These are phyloP conservation scores for Nannochloropsis oceanica DNA, from an alignment of 108 stramenopile species.

Conservation along the genomic window DNA sequence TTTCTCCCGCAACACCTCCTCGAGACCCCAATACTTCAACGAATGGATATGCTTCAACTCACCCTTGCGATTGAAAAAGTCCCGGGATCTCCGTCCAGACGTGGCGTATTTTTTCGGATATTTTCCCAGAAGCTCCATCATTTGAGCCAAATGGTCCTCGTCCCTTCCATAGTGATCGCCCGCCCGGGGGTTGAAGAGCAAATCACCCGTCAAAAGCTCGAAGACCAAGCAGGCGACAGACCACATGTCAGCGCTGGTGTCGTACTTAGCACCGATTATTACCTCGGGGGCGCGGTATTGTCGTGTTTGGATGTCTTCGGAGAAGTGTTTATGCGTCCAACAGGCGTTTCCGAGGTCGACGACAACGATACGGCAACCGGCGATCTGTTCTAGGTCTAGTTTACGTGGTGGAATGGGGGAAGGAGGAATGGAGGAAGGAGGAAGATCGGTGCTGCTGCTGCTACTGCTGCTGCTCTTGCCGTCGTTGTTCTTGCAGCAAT, in stretches of 20 bases:
- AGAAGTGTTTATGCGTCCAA: slow-evolving; percentile 92
- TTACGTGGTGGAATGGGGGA: not conserved
- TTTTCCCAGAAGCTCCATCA: slow-evolving; percentile 86
- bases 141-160: slow-evolving; percentile 96
- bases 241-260: slow-evolving; percentile 96
- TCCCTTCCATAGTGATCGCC: slow-evolving; percentile 55
- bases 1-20: slow-evolving; percentile 47
- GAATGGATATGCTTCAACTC: slow-evolving; percentile 90
- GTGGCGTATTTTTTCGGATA: slow-evolving; percentile 63
- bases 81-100: slow-evolving; percentile 67
- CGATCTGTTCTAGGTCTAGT: not conserved
- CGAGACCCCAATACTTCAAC: slow-evolving; percentile 90
- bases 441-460: not conserved
- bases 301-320: slow-evolving; percentile 93
- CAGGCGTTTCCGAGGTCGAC: slow-evolving; percentile 98
- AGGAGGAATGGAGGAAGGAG: not conserved
- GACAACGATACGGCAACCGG: slow-evolving; percentile 30
- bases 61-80: slow-evolving; percentile 88
- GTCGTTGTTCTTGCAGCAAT: too few relatives aligned
- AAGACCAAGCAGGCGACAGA: slow-evolving; percentile 91
- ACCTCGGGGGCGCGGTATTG: slow-evolving; percentile 97
- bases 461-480: not conserved
- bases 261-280: slow-evolving; percentile 25
- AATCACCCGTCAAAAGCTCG: slow-evolving; percentile 90
- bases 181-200: slow-evolving; percentile 82